Evolutionary conservation across 768 basidiomycete species (phyloP).

Genomic region (Suillus subalutaceus): DNA sequence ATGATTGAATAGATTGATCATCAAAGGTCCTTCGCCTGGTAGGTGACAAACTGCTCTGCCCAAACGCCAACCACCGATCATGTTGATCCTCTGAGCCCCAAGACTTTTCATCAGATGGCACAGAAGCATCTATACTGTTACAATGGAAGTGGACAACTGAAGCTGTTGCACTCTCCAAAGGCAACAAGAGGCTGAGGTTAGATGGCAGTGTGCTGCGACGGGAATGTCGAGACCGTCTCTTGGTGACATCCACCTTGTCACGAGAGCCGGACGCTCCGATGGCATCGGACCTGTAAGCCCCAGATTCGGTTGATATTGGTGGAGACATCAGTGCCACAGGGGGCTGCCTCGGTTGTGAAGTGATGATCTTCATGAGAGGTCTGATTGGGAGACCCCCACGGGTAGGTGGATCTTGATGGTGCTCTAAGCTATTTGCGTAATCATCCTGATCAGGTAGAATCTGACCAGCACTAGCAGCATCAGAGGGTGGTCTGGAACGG

Average conservation of each 20-base stretch:
- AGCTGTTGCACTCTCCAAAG: conserved; percentile 7
- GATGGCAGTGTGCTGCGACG: conserved; percentile 4
- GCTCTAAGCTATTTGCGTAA: conserved; percentile 22
- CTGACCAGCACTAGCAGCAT: conserved; percentile 6
- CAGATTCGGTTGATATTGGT: conserved; percentile 12
- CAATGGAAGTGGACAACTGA: neutral
- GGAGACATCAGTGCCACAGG: neutral
- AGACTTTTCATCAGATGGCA: neutral
- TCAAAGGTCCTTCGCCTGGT: conserved; percentile 13
- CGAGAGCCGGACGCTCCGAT: conserved; percentile 16
- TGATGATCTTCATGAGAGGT: conserved; percentile 13
- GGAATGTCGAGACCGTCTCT: conserved; percentile 1
- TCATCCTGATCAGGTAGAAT: conserved; percentile 28
- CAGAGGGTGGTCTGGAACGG: neutral
- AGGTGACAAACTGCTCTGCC: conserved; percentile 13
- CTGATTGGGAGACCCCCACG: conserved; percentile 4
- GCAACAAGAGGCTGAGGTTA: conserved; percentile 7
- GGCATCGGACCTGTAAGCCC: conserved; percentile 34
- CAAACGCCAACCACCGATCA: conserved; percentile 13
- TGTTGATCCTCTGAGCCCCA: neutral
- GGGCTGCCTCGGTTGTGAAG: conserved; percentile 11
- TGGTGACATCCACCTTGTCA: conserved; percentile 5
- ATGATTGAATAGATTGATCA: conserved; percentile 10
- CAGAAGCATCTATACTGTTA: neutral
- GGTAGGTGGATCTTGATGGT: conserved; percentile 10